Base-by-base conservation (phyloP, 1,284 basidiomycete genomes). In the Microbotryomycetes sp. region DNA sequence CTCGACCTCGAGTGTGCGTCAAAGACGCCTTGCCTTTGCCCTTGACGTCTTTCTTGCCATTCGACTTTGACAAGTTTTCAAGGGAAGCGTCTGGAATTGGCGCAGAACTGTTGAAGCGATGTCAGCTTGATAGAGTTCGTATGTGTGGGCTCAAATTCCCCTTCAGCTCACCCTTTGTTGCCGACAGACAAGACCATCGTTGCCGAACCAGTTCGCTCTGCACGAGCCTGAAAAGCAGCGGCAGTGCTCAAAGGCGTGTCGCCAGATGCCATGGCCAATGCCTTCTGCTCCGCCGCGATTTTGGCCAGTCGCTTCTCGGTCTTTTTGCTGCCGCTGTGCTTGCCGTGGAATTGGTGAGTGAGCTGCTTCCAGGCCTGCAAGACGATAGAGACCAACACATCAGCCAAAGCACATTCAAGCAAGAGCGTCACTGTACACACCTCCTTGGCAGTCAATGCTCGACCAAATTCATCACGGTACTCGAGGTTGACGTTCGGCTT, bases 401-500 rank as follows among this genome's bases (percentile, higher is more conserved):
- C 48, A 52, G 27, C 21, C 24, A 27, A 24, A 29, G 49, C 4
- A n/a, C 23, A 16, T 1, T 15, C 18, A 24, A 3, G 24, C 3
- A 2, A 31, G 11, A 0, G 26, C 11, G 4, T 45, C 7, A 29
- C 16, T 18, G 29, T 6, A 1, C 24, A 28, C 24, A 63, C 66
- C 62, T 99, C 96, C 80, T 97, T 97, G 31, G 86, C 85, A 26
- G 88, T 89, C 74, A 97, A 80, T 65, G 81, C 76, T 23, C 92
- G 81, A n/a, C 96, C 96, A 73, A 91, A 90, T 76, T 96, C 92
- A 75, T 99, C 96, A 69, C 94, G 88, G 76, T 98, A 99, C 61
- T 88, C 88, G 73, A 98, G 90, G 67, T 94, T 90, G 70, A 99
- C 82, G 75, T 96, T 92, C 1, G 96, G 96, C 76, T 93, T 96